Evolutionary conservation across 164 flowering plant genomes (phyloP).

Genomic region (Nelumbo lutea): DNA sequence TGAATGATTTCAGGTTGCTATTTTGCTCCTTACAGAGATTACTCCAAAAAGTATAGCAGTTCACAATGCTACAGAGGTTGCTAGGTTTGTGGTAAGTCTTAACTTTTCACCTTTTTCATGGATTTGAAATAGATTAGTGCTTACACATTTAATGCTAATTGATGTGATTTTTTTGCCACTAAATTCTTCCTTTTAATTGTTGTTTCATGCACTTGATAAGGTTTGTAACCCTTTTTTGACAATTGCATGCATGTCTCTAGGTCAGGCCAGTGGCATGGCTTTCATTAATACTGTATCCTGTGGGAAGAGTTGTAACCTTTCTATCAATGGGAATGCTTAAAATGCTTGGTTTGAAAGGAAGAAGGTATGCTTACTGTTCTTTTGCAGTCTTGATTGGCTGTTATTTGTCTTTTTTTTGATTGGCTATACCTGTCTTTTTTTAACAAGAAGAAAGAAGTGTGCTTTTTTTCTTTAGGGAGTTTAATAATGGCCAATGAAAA

Average conservation of each 20-base stretch:
- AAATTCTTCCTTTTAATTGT: neutral
- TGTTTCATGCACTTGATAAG: neutral
- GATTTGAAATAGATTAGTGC: neutral
- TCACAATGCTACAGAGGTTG: constrained; percentile 93
- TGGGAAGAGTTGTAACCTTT: constrained; percentile 91
- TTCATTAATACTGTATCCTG: constrained; percentile 88
- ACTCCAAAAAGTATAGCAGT: constrained; percentile 99
- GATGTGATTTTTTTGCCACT: neutral
- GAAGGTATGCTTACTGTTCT: constrained; percentile 47
- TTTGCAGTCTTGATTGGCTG: neutral
- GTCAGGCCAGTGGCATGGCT: constrained; percentile 99
- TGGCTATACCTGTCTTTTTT: neutral
- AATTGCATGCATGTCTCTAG: constrained; percentile 40
- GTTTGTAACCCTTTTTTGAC: constrained; percentile 11
- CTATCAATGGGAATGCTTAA: constrained; percentile 94
- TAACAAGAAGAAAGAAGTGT: neutral
- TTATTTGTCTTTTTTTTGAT: neutral
- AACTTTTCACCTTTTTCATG: neutral
- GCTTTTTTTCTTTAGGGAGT: neutral
- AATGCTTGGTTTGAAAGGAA: constrained; percentile 86
- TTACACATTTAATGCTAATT: neutral
- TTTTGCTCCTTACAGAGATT: constrained; percentile 95
- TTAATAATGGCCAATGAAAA: neutral
- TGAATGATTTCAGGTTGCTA: constrained; percentile 59
- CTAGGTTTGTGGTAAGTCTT: constrained; percentile 86